Percentiles rank a stretch among this genome's conserved stretches.
phyloP scores from a whole-genome alignment of 1,284 basidiomycete species.

The Puccinia brachypodii region DNA sequence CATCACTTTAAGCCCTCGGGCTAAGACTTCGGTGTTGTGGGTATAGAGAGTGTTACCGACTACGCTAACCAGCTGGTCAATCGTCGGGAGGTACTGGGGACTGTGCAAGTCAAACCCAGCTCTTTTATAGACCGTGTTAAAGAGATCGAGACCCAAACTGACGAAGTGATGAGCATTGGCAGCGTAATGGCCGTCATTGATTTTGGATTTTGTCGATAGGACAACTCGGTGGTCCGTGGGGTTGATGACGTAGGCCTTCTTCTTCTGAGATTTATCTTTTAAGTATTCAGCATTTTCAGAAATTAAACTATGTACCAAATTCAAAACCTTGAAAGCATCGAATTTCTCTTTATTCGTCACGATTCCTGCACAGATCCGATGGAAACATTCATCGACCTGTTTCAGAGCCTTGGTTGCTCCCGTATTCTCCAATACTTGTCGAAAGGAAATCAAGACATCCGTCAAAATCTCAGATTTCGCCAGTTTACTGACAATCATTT shows the following conservation, averaged over 20 bases:
- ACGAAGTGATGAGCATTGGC: slow-evolving; percentile 86
- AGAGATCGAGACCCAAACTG: slow-evolving; percentile 85
- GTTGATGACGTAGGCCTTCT: slow-evolving; percentile 56
- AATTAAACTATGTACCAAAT: slow-evolving; percentile 84
- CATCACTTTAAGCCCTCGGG: slow-evolving; percentile 75
- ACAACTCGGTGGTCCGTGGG: slow-evolving; percentile 44
- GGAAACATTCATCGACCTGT: slow-evolving; percentile 82
- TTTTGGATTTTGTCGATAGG: slow-evolving; percentile 59
- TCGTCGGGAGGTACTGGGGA: slow-evolving; percentile 68
- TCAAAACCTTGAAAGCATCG: slow-evolving; percentile 70
- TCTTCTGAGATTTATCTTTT: slow-evolving; percentile 57
- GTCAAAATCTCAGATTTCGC: slow-evolving; percentile 71
- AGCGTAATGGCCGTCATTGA: slow-evolving; percentile 70
- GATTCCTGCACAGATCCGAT: slow-evolving; percentile 77
- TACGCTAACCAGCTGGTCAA: slow-evolving; percentile 80
- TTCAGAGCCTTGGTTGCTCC: slow-evolving; percentile 78
- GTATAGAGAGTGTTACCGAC: slow-evolving; percentile 94
- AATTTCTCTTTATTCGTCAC: slow-evolving; percentile 74
- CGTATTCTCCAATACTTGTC: slow-evolving; percentile 82
- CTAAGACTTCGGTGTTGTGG: slow-evolving; percentile 73
- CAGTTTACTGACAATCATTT: slow-evolving; percentile 73
- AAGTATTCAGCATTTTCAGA: slow-evolving; percentile 82
- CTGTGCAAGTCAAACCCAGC: slow-evolving; percentile 83
- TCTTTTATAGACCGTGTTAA: slow-evolving; percentile 81
- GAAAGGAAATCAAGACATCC: slow-evolving; percentile 74